phyloP scores from a whole-genome alignment of 805 yeast genomes.

The Pichia californica region DNA sequence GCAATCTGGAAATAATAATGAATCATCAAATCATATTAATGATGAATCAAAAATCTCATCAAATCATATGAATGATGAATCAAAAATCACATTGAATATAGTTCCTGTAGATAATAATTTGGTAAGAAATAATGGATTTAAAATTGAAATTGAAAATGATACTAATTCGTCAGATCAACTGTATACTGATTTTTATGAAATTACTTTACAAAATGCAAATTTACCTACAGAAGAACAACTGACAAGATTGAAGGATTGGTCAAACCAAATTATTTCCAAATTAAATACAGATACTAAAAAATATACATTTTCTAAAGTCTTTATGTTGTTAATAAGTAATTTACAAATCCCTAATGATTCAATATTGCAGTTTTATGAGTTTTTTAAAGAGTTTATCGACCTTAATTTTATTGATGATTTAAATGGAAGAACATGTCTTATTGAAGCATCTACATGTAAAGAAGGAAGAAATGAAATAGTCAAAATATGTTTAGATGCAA shows the following conservation, averaged over 20 bases:
- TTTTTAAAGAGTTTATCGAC: constrained; percentile 51
- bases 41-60: too few relatives aligned
- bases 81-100: too few relatives aligned
- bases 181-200: constrained; percentile 55
- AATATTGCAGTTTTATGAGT: constrained; percentile 40
- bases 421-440: constrained; percentile 67
- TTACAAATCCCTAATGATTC: constrained; percentile 60
- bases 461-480: constrained; percentile 23
- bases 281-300: constrained; percentile 34
- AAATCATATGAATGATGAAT: too few relatives aligned
- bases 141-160: neutral
- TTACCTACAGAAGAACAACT: constrained; percentile 31
- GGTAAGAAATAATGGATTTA: neutral
- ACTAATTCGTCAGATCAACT: constrained; percentile 52
- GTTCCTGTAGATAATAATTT: constrained; percentile 4
- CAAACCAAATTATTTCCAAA: constrained; percentile 40
- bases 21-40: too few relatives aligned
- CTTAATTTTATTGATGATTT: constrained; percentile 63
- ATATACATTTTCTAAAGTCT: constrained; percentile 59
- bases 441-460: constrained; percentile 46
- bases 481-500: constrained; percentile 21
- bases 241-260: constrained; percentile 28
- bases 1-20: neutral
- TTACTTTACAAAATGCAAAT: constrained; percentile 30
- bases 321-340: constrained; percentile 60